Evolutionary conservation across 306 rosid species (phyloP), one percentile per base, ranked within the genome.

Genomic region (Fragaria vesca): DNA sequence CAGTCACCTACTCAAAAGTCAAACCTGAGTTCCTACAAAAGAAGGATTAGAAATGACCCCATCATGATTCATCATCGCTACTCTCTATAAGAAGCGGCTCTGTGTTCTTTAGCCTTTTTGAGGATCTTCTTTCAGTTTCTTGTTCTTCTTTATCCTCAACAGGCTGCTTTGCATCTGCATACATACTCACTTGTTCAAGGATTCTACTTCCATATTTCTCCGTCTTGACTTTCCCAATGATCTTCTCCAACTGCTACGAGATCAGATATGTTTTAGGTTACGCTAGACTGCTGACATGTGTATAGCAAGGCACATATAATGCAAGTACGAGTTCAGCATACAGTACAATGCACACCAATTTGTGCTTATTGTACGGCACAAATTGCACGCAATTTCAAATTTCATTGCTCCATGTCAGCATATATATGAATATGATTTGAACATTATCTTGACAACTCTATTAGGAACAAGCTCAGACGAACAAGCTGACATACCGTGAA

Each of bases 1-100:
- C 3, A 1, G 42, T 38, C 6, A 38, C 42, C 5, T 38, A 38
- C 42, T 38, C 42, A 38, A 3, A 36, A 36, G 40, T 38, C 42
- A 48, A 54, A 8, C 6, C 11, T 24, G 57, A 46, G 57, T 38
- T 45, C 72, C 54, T 10, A 24, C 54, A 13, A 24, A 8, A 45
- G 2, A n/a, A 61, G 5, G 34, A 42, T 24, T 11, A 12, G 12
- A 54, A 45, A 26, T 20, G 43, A 36, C 28, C 36, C 32, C 48
- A 10, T 85, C 86, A 90, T 17, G 81, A 79, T 77, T 88, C 97
- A 73, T 94, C 98, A 78, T 92, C 98, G 77, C 92, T 92, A 78
- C 88, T 88, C 78, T 85, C 92, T 79, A 92, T 78, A 63, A 94
- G 74, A 80, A 78, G 72, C 66, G 83, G 84, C 83, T 89, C 86